Percentiles rank a stretch among this genome's conserved stretches.
These are phyloP conservation scores for Cryphonectria radicalis DNA, from an alignment of 2,329 filamentous ascomycete species.

Conservation along the genomic window DNA sequence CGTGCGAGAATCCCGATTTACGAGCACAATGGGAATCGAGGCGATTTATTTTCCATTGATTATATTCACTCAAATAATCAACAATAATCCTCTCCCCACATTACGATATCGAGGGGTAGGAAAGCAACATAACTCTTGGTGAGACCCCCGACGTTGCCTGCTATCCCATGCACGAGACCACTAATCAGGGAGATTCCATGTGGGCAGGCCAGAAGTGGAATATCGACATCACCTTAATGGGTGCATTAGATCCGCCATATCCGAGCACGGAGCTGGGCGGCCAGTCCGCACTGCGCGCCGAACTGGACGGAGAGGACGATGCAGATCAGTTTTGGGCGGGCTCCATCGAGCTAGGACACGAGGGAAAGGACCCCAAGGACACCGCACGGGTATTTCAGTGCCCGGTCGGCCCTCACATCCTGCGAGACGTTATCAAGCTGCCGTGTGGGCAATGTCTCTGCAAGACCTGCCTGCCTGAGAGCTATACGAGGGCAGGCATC, in stretches of 20 bases:
- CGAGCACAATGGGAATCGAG: slow-evolving; percentile 19
- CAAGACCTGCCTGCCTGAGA: slow-evolving; percentile 71
- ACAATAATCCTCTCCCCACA: background rate
- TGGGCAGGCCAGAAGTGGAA: no score
- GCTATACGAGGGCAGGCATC: slow-evolving; percentile 69
- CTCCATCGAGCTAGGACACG: slow-evolving; percentile 7
- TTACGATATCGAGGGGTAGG: background rate
- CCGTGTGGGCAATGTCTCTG: slow-evolving; percentile 84
- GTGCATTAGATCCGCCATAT: slow-evolving; percentile 16
- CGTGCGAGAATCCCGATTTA: background rate
- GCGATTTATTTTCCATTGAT: slow-evolving; percentile 7
- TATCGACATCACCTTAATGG: slow-evolving; percentile 21
- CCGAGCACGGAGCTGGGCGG: slow-evolving; percentile 17
- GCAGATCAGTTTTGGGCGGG: slow-evolving; percentile 6
- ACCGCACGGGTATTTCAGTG: slow-evolving; percentile 77
- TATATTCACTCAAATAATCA: background rate
- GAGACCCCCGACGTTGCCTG: background rate
- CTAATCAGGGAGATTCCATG: background rate
- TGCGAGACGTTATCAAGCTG: slow-evolving; percentile 72
- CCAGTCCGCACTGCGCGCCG: slow-evolving; percentile 14
- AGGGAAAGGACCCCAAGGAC: slow-evolving; percentile 20
- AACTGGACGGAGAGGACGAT: background rate
- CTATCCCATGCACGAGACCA: background rate
- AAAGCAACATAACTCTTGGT: background rate
- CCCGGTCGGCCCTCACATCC: slow-evolving; percentile 69